These are phyloP conservation scores for Exutisphaerella laricina DNA, from an alignment of 2,329 filamentous ascomycete genomes.

Conservation along the genomic window DNA sequence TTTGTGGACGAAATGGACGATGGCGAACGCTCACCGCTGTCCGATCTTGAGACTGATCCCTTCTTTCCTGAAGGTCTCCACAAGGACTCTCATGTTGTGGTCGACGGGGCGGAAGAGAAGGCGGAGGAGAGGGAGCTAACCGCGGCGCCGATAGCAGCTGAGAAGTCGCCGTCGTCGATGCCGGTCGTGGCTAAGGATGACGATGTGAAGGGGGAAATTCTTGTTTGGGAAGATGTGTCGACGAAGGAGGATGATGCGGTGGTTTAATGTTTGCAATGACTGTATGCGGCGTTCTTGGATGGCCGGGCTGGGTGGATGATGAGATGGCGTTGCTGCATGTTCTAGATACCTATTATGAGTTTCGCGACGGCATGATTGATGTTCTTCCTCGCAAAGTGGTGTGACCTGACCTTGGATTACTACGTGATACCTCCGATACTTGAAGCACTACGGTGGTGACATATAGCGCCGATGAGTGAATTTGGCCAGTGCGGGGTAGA, in stretches of 20 bases:
- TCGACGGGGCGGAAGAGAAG: slow-evolving; percentile 19
- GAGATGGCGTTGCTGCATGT: slow-evolving; percentile 1
- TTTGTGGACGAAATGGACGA: slow-evolving; percentile 33
- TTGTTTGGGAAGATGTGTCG: slow-evolving; percentile 27
- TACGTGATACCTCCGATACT: not conserved
- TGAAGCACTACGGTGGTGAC: not conserved
- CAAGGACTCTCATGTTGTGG: slow-evolving; percentile 29
- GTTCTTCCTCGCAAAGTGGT: not conserved
- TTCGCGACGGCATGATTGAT: not conserved
- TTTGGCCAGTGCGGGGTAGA: not conserved
- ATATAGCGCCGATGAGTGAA: not conserved
- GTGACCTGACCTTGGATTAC: not conserved
- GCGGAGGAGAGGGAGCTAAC: slow-evolving; percentile 9
- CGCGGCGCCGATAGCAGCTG: slow-evolving; percentile 1
- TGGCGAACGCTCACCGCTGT: slow-evolving; percentile 31
- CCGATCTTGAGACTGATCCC: slow-evolving; percentile 32
- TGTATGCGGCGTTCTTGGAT: slow-evolving; percentile 5
- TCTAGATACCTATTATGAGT: not conserved
- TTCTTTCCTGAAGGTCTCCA: slow-evolving; percentile 33
- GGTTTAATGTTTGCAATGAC: no score
- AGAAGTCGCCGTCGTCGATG: slow-evolving; percentile 1
- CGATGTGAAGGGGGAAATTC: slow-evolving; percentile 23
- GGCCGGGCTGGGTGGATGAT: not conserved
- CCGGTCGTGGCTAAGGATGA: slow-evolving; percentile 10
- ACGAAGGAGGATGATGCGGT: not conserved